Conservation (phyloP, 1,139 yeast genomes). For the Citeromyces hawaiiensis region DNA sequence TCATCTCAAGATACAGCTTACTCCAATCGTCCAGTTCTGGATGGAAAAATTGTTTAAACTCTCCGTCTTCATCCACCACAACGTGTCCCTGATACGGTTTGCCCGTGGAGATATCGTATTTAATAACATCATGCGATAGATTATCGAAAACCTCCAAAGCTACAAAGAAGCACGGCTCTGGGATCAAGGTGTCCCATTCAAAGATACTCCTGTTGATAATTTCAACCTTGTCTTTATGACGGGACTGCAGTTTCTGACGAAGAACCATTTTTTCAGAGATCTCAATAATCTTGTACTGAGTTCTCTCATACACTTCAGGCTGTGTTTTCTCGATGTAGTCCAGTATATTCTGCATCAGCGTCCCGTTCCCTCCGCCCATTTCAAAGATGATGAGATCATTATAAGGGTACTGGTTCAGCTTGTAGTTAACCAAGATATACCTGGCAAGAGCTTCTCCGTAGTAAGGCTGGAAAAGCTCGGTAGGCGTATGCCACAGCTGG, state of each 20-base stretch:
- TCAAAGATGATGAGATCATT: slow-evolving; percentile 65
- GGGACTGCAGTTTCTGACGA: slow-evolving; percentile 30
- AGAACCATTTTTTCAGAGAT: slow-evolving; percentile 57
- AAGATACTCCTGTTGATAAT: slow-evolving; percentile 65
- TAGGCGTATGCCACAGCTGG: slow-evolving; percentile 87
- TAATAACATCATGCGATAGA: slow-evolving; percentile 68
- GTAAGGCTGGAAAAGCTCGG: slow-evolving; percentile 71
- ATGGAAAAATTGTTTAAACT: slow-evolving; percentile 62
- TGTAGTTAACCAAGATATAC: slow-evolving; percentile 57
- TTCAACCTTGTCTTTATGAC: slow-evolving; percentile 39
- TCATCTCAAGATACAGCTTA: slow-evolving; percentile 33
- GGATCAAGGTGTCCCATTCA: slow-evolving; percentile 53
- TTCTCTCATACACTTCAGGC: slow-evolving; percentile 59
- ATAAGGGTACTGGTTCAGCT: slow-evolving; percentile 51
- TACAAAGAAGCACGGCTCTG: slow-evolving; percentile 65
- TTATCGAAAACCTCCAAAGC: slow-evolving; percentile 83
- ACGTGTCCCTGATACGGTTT: slow-evolving; percentile 73
- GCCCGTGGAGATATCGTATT: slow-evolving; percentile 59
- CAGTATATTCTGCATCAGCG: slow-evolving; percentile 68
- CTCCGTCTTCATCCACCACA: slow-evolving; percentile 60
- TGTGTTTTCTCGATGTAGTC: slow-evolving; percentile 48
- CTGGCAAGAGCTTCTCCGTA: slow-evolving; percentile 81
- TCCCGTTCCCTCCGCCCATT: slow-evolving; percentile 88
- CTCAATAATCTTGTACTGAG: slow-evolving; percentile 66
- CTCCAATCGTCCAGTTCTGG: slow-evolving; percentile 58